Percentiles rank a stretch among this genome's conserved stretches.
Evolutionary conservation across 805 yeast species (phyloP).

Genomic region (Zygoascus biomembranicola): DNA sequence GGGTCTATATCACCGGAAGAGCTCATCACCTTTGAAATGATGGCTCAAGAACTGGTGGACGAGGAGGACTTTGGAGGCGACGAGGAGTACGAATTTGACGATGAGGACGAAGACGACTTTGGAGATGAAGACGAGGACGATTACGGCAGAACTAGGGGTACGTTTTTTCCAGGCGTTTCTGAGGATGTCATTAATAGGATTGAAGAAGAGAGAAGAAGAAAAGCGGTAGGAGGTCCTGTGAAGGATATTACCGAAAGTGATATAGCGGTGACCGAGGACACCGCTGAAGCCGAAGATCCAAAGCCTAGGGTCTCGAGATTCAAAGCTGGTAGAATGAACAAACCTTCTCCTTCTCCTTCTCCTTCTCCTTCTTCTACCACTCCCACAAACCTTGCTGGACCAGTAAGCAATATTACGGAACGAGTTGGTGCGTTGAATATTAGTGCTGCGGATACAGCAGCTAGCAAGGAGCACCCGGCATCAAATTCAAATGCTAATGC

Average conservation of each 20-base stretch:
- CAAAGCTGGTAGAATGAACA: not conserved
- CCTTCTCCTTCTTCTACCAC: not conserved
- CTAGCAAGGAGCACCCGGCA: not conserved
- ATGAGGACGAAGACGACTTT: conserved; percentile 44
- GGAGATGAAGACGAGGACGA: conserved; percentile 38
- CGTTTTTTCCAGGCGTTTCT: conserved; percentile 25
- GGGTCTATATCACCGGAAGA: conserved; percentile 13
- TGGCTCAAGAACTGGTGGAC: conserved; percentile 15
- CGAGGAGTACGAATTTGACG: conserved; percentile 30
- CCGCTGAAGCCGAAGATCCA: not conserved
- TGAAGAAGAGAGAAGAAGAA: not conserved
- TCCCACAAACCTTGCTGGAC: not conserved
- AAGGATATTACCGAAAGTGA: not conserved
- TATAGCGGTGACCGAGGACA: not conserved
- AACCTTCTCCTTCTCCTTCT: not conserved
- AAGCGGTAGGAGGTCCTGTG: not conserved
- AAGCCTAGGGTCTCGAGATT: not conserved
- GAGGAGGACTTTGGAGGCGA: conserved; percentile 13
- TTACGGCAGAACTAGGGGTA: conserved; percentile 29
- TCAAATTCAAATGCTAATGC: not conserved
- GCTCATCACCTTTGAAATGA: conserved; percentile 23
- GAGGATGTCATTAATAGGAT: not conserved
- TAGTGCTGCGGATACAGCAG: not conserved
- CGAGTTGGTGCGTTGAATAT: not conserved
- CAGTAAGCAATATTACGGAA: not conserved